Percentiles rank a stretch among this genome's conserved stretches.
Evolutionary conservation across 345 rosid species (phyloP).

Genomic region (Sonneratia caseolaris): DNA sequence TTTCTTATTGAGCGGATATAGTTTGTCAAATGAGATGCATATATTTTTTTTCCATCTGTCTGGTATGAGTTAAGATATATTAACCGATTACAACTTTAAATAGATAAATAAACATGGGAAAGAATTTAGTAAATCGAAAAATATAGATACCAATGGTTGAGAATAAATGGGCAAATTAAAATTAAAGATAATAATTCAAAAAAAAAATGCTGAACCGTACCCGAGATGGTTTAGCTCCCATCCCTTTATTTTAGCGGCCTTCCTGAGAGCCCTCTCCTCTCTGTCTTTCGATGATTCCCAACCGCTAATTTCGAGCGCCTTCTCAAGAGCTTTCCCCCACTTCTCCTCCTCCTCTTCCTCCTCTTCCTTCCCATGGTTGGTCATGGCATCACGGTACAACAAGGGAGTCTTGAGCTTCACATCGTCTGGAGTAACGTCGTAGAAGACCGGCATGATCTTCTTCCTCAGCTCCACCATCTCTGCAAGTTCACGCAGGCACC

Average conservation of each 20-base stretch:
- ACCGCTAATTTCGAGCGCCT: neutral
- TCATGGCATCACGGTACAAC: neutral
- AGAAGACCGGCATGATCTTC: no score
- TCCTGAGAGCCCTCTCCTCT: neutral
- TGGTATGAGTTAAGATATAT: no score
- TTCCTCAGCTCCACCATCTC: no score
- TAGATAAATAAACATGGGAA: no score
- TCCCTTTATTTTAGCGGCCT: neutral
- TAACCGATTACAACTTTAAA: no score
- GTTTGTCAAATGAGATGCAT: no score
- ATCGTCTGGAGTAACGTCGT: no score
- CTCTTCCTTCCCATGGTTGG: neutral
- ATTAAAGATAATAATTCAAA: no score
- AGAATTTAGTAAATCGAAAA: no score
- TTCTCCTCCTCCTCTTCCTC: neutral
- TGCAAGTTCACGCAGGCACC: no score
- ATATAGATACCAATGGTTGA: neutral
- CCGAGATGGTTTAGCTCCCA: constrained; percentile 4
- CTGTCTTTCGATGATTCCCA: neutral
- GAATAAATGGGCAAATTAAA: neutral
- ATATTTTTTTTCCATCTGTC: no score
- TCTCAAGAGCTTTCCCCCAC: neutral
- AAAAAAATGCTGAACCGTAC: neutral
- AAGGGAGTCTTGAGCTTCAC: neutral
- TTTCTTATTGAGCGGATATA: no score